These are phyloP conservation scores for Acmispon strigosus DNA, from an alignment of 306 rosid species.

Conservation along the genomic window DNA sequence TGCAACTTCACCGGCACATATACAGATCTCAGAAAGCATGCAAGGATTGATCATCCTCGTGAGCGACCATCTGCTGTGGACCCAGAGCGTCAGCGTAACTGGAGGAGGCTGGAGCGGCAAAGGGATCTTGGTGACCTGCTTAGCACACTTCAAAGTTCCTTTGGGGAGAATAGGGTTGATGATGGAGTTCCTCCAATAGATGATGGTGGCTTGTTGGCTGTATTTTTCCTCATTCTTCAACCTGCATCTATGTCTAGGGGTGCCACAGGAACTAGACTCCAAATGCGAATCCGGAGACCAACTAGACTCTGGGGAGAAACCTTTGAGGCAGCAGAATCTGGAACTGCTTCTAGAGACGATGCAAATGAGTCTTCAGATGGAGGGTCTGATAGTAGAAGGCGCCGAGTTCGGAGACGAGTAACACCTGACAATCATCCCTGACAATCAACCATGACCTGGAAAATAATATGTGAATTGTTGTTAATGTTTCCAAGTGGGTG, in stretches of 20 bases:
- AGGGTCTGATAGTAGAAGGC: conserved; percentile 62
- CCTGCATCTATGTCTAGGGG: conserved; percentile 73
- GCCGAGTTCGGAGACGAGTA: conserved; percentile 45
- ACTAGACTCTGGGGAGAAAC: conserved; percentile 75
- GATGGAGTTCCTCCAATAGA: conserved; percentile 62
- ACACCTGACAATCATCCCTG: conserved; percentile 67
- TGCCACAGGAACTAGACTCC: conserved; percentile 64
- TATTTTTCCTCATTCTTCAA: conserved; percentile 75
- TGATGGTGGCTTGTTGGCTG: conserved; percentile 84
- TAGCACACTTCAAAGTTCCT: conserved; percentile 81
- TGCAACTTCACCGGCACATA: conserved; percentile 77
- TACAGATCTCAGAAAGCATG: conserved; percentile 90
- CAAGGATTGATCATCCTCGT: conserved; percentile 80
- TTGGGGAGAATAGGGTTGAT: conserved; percentile 72
- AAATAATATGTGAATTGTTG: conserved; percentile 12
- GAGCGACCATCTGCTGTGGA: conserved; percentile 89
- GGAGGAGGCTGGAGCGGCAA: conserved; percentile 95
- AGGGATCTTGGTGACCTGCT: conserved; percentile 93
- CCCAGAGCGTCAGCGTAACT: conserved; percentile 80
- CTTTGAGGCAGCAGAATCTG: conserved; percentile 81
- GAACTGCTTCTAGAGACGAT: conserved; percentile 64
- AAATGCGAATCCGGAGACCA: conserved; percentile 70
- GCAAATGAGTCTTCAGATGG: conserved; percentile 81
- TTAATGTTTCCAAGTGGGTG: conserved; percentile 33
- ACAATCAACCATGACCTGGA: conserved; percentile 47